phyloP scores from a whole-genome alignment of 225 moss, liverwort and hornwort genomes.

The Antitrichia curtipendula region DNA sequence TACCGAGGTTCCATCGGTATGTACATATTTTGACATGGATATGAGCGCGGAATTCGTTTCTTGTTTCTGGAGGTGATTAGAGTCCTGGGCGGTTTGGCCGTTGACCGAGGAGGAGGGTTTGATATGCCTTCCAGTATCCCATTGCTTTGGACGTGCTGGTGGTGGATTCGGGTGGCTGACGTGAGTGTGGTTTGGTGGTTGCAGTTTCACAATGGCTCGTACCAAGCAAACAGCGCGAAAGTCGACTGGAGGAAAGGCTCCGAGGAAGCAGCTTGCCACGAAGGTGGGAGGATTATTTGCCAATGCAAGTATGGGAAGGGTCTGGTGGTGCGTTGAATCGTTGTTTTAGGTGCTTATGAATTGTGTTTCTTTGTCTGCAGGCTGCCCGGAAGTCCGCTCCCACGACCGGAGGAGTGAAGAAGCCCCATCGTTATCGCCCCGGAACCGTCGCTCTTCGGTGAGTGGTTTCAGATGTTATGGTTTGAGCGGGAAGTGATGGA shows the following conservation, averaged over 20 bases:
- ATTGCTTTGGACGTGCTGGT: background rate
- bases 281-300: background rate
- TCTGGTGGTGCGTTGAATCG: background rate
- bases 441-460: background rate
- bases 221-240: constrained; percentile 67
- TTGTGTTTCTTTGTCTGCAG: background rate
- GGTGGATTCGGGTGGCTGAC: background rate
- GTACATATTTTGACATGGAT: background rate
- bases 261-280: constrained; percentile 55
- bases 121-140: background rate
- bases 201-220: constrained; percentile 38
- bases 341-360: background rate
- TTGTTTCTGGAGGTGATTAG: background rate
- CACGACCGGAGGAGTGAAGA: background rate
- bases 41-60: background rate
- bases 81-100: background rate
- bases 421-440: constrained; percentile 22
- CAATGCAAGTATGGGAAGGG: background rate
- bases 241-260: constrained; percentile 61
- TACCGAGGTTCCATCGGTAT: background rate
- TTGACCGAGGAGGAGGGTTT: background rate
- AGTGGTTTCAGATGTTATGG: background rate
- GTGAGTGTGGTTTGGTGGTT: background rate
- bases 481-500: background rate
- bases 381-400: background rate